Conservation (phyloP, 805 yeast species). For the Saturnispora bothae region DNA sequence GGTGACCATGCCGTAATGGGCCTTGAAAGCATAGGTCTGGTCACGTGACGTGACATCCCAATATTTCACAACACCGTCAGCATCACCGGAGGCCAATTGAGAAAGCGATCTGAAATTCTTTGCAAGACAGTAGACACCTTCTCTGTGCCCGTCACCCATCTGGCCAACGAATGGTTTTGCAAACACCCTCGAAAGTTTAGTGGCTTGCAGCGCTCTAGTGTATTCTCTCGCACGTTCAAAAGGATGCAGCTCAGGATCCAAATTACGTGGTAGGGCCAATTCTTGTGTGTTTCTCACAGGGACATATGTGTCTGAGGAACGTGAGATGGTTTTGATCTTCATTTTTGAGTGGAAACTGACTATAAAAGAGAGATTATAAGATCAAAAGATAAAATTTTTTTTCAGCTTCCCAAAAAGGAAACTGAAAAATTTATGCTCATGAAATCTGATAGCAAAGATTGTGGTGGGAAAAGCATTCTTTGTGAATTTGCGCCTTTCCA, state of each 20-base stretch:
- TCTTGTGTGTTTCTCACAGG: constrained; percentile 90
- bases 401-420: too few species aligned
- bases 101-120: constrained; percentile 61
- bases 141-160: constrained; percentile 88
- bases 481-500: too few species aligned
- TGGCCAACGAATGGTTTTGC: constrained; percentile 97
- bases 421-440: too few species aligned
- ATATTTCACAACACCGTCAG: constrained; percentile 88
- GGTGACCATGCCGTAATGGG: constrained; percentile 82
- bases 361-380: too few species aligned
- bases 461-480: too few species aligned
- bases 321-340: constrained; percentile 82
- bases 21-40: constrained; percentile 68
- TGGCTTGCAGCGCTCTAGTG: constrained; percentile 87
- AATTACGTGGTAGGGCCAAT: constrained; percentile 74
- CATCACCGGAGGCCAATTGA: constrained; percentile 83
- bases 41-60: constrained; percentile 82
- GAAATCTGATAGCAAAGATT: too few species aligned
- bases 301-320: constrained; percentile 86
- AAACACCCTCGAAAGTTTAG: constrained; percentile 91
- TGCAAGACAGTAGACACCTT: constrained; percentile 84
- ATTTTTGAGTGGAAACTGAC: too few species aligned
- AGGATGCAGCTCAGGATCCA: constrained; percentile 92
- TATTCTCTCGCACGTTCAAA: constrained; percentile 96
- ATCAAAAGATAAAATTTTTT: too few species aligned